Evolutionary conservation across 2,329 filamentous ascomycete species (phyloP).

Genomic region (Calonectria pseudoturangicola): DNA sequence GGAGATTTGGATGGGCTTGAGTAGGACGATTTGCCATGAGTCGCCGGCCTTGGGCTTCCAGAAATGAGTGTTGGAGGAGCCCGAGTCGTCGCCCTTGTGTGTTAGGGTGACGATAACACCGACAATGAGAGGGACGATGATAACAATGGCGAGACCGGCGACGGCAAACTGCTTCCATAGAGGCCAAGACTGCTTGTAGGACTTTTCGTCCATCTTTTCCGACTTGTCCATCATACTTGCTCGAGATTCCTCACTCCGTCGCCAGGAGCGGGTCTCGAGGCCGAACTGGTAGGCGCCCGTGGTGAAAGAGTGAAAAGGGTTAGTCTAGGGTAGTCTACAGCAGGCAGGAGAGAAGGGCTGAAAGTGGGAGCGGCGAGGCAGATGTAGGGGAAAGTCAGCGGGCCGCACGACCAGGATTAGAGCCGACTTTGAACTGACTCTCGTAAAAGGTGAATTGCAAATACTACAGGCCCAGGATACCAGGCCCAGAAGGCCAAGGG

Average conservation of each 20-base stretch:
- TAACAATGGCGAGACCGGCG: conserved; percentile 50
- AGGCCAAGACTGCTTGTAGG: conserved; percentile 47
- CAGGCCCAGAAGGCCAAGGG: conserved; percentile 13
- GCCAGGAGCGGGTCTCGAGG: conserved; percentile 22
- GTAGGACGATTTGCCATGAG: conserved; percentile 79
- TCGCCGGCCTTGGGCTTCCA: conserved; percentile 73
- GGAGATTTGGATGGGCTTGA: conserved; percentile 64
- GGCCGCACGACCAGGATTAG: conserved; percentile 4
- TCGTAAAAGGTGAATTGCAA: conserved; percentile 15
- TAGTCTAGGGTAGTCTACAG: conserved; percentile 15
- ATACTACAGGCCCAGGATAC: conserved; percentile 11
- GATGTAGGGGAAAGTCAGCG: conserved; percentile 13
- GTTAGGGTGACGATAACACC: conserved; percentile 75
- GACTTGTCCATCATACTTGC: conserved; percentile 22
- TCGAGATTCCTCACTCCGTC: conserved; percentile 17
- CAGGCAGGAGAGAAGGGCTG: conserved; percentile 2
- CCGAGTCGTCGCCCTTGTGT: conserved; percentile 49
- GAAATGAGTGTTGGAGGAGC: conserved; percentile 50
- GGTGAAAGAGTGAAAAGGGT: conserved; percentile 16
- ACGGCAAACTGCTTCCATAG: conserved; percentile 58
- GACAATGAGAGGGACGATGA: conserved; percentile 67
- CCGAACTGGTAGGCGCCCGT: conserved; percentile 23
- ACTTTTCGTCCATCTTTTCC: conserved; percentile 35
- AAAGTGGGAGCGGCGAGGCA: conserved; percentile 17
- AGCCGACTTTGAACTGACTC: not conserved